Evolutionary conservation across 176 grass and related monocot genomes (phyloP), one percentile per base, ranked within the genome.

Genomic region (Raddia distichophylla): DNA sequence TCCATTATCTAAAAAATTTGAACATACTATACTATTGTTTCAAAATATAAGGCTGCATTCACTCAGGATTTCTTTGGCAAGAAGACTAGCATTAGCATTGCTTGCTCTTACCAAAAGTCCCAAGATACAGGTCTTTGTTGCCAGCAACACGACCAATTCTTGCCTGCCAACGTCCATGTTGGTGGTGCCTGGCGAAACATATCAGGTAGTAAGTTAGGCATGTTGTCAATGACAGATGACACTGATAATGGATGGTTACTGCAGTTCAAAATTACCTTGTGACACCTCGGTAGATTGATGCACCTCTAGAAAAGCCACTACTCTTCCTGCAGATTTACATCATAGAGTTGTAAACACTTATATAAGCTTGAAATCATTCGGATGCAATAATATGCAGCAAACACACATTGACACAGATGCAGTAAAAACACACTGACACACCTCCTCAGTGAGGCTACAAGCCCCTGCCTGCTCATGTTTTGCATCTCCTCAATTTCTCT

Each of bases 71-170:
- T 60, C 43, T 64, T 52, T 56, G 1, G 67, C 43, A 59, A n/a
- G 32, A 47, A 17, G 22, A 60, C 1, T 5, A 55, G 20, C 9
- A 50, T 75, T 35, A 71, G 7, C 62, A 71, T 12, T 80, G 80
- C 57, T 81, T 2, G 27, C 2, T 13, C 92, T 84, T 81, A 95
- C 93, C 84, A 53, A 98, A 98, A 19, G 96, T 98, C 19, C 96
- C 96, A 3, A 98, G 93, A 63, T 98, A 98, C 72, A 98, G 89
- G 81, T 98, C 96, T 78, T 98, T 98, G 76, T 98, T 98, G 46
- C 96, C 96, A 40, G 96, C 92, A 72, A 95, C 96, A 73, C 92
- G 92, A 50, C 96, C 96, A 40, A 98, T 98, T 69, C 96, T 91
- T 89, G 96, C 96, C 72, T 98, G 96, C 96, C 96, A 98, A 42